These are phyloP conservation scores for Fomitiporia mediterranea DNA, from an alignment of 1,284 basidiomycete species.

Conservation along the genomic window DNA sequence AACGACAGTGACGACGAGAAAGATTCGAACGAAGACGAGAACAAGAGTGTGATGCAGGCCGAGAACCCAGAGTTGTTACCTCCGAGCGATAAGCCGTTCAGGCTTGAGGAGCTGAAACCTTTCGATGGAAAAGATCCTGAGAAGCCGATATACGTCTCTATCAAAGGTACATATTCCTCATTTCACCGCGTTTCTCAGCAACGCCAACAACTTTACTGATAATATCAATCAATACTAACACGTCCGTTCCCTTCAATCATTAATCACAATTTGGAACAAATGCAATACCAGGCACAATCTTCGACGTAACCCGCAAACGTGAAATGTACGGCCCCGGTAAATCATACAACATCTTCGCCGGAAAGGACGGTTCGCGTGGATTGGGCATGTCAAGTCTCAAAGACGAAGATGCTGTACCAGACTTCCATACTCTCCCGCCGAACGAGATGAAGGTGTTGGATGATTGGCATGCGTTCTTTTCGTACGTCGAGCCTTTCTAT, in stretches of 20 bases:
- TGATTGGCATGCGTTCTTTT: slow-evolving; percentile 85
- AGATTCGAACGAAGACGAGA: slow-evolving; percentile 36
- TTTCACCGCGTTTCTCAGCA: not conserved
- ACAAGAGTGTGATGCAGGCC: slow-evolving; percentile 68
- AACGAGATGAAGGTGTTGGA: slow-evolving; percentile 81
- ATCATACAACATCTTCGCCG: slow-evolving; percentile 75
- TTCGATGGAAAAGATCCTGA: slow-evolving; percentile 63
- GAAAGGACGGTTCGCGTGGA: slow-evolving; percentile 85
- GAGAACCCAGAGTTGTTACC: slow-evolving; percentile 57
- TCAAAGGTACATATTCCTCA: slow-evolving; percentile 60
- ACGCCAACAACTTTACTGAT: not conserved
- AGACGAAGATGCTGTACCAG: slow-evolving; percentile 81
- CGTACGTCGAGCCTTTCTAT: slow-evolving; percentile 37
- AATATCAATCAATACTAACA: not conserved
- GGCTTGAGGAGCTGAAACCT: slow-evolving; percentile 58
- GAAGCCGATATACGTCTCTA: slow-evolving; percentile 81
- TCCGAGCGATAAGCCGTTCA: slow-evolving; percentile 77
- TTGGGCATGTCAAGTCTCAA: slow-evolving; percentile 87
- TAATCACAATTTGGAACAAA: slow-evolving; percentile 4
- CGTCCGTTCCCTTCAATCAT: not conserved
- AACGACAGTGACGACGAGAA: slow-evolving; percentile 13
- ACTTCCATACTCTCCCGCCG: slow-evolving; percentile 76
- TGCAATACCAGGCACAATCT: slow-evolving; percentile 60
- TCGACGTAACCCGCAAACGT: slow-evolving; percentile 77
- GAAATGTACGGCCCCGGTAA: slow-evolving; percentile 78